Conservation (phyloP, 176 grass and related monocot species). For the Raddia distichophylla region DNA sequence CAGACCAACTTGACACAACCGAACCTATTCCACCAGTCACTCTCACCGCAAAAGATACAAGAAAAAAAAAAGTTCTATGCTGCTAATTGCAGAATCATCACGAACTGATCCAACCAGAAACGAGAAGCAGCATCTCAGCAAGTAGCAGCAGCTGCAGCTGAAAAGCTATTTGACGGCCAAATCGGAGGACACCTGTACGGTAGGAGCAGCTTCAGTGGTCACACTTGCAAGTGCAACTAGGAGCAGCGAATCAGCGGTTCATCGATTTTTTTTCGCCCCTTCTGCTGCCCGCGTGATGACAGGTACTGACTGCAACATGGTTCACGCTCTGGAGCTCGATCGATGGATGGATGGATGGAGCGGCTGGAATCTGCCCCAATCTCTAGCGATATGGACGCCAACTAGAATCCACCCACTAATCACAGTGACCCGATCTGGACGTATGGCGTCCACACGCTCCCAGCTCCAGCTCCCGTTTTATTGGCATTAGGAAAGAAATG, state of each 20-base stretch:
- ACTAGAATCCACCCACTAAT: constrained; percentile 17
- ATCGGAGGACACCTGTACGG: constrained; percentile 27
- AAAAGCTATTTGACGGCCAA: constrained; percentile 19
- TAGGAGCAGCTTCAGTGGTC: not conserved
- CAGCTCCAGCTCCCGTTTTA: not conserved
- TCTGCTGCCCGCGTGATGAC: not conserved
- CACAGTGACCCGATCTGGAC: constrained; percentile 14
- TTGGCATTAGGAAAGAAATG: not conserved
- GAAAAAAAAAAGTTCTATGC: not conserved
- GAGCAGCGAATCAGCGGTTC: not conserved
- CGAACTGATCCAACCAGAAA: not conserved
- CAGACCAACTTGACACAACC: not conserved
- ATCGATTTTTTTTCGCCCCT: not conserved
- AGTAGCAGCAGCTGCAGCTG: not conserved
- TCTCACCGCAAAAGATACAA: constrained; percentile 8
- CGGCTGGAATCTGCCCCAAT: constrained; percentile 5
- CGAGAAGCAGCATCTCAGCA: not conserved
- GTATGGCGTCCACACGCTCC: not conserved
- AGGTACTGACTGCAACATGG: not conserved
- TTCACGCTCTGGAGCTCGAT: not conserved
- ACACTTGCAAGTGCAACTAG: not conserved
- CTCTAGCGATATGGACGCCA: constrained; percentile 1
- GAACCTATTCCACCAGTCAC: not conserved
- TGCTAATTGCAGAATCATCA: not conserved
- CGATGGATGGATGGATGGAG: not conserved